These are phyloP conservation scores for maize (Zea mays) DNA, from an alignment of 176 grass and related monocot species.

Conservation along the genomic window Zm-B73-REFERENCE-NAM-5.0 NC_050098.1:14797501-14798000, in stretches of 20 bases:
- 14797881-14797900: no score
- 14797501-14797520: slow-evolving; percentile 75
- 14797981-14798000: no score
- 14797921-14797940: no score
- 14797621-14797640: slow-evolving; percentile 34
- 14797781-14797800: no score
- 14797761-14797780: neutral
- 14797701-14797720: slow-evolving; percentile 62
- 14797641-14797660: neutral
- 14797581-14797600: slow-evolving; percentile 65
- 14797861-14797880: no score
- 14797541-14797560: slow-evolving; percentile 89
- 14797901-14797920: no score
- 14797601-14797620: slow-evolving; percentile 13
- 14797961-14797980: no score
- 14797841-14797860: no score
- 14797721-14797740: slow-evolving; percentile 77
- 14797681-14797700: slow-evolving; percentile 86
- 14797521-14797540: slow-evolving; percentile 73
- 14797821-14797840: no score
- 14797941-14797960: no score
- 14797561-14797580: slow-evolving; percentile 73
- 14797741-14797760: slow-evolving; percentile 56
- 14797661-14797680: slow-evolving; percentile 50
- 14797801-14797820: no score